Evolutionary conservation across 768 basidiomycete species (phyloP), one percentile per base, ranked within the genome.

Genomic region (Sistotremastrum suecicum): DNA sequence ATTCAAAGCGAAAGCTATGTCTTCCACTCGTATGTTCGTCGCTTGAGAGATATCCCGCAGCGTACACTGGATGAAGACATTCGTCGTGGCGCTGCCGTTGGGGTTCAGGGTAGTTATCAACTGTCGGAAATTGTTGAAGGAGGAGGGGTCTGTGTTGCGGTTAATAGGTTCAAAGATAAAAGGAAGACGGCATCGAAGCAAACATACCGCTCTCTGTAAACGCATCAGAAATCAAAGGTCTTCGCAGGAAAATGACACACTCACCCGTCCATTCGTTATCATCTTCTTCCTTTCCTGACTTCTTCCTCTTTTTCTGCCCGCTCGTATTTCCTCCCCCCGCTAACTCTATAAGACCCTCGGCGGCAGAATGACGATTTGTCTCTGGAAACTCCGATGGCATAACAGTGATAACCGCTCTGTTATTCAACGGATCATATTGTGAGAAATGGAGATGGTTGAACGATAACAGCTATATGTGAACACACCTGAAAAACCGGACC

Each of bases 1-100:
- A 46, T 84, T 81, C 53, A 98, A 61, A 2, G 91, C 88, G 62
- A 88, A 91, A 0, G 88, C 83, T 0, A 80, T 76, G 58, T 98
- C 94, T 46, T 95, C 88, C 0, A 79, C 60, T 1, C 86, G 74
- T 44, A 98, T 65, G 60, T 85, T 81, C 41, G 87, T 87, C 31
- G 81, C 84, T 11, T 69, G 66, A 1, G 89, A 81, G 47, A 97
- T 76, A 34, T 86, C 79, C 6, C 66, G 67, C n/a, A 97, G 71
- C 12, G 81, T 80, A 59, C 83, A 87, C 20, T 63, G 64, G 30
- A 84, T 70, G 37, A 73, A 66, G 47, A 83, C 70, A 51, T 89
- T 80, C 5, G 76, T 76, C 34, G 72, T 75, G 4, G 80, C 80
- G 48, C 79, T 76, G 5, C 85, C 86, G 49, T 86, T 79, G 3